A percentile compares a stretch with the other conserved stretches of the same genome.
Evolutionary conservation across 179 eudicot genomes (phyloP).

Genomic region (Silene coronaria): DNA sequence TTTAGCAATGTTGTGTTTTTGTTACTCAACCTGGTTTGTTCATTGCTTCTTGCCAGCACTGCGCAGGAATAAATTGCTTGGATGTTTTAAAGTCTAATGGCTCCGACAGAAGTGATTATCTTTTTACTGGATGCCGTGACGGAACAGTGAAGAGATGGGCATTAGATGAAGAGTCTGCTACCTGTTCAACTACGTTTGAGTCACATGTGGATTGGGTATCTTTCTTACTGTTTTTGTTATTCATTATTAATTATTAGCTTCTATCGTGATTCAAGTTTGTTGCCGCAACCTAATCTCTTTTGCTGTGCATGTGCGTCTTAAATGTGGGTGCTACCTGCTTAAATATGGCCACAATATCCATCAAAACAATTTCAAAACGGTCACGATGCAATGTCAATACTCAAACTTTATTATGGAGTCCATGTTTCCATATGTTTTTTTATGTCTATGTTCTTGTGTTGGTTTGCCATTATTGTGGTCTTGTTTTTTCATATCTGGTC

Average conservation of each 20-base stretch:
- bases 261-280: not conserved
- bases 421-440: too few species aligned
- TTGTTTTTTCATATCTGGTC: not conserved
- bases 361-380: not conserved
- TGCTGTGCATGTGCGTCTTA: not conserved
- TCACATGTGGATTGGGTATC: conserved; percentile 97
- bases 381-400: not conserved
- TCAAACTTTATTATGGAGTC: too few species aligned
- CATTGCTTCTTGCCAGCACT: conserved; percentile 52
- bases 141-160: conserved; percentile 94
- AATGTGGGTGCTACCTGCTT: not conserved
- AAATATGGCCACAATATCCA: not conserved
- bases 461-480: conserved; percentile 3
- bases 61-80: conserved; percentile 89
- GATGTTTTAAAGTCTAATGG: conserved; percentile 61
- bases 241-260: not conserved
- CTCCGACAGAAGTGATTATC: conserved; percentile 42
- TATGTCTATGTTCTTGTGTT: not conserved
- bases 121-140: conserved; percentile 96
- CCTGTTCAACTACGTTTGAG: conserved; percentile 89
- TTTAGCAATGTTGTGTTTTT: not conserved
- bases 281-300: not conserved
- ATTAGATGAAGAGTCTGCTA: conserved; percentile 57
- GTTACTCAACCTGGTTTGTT: not conserved
- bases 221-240: conserved; percentile 14